A percentile compares a stretch with the other conserved stretches of the same genome.
Conservation (phyloP, 805 yeast species). For the Starmerella sp. region DNA sequence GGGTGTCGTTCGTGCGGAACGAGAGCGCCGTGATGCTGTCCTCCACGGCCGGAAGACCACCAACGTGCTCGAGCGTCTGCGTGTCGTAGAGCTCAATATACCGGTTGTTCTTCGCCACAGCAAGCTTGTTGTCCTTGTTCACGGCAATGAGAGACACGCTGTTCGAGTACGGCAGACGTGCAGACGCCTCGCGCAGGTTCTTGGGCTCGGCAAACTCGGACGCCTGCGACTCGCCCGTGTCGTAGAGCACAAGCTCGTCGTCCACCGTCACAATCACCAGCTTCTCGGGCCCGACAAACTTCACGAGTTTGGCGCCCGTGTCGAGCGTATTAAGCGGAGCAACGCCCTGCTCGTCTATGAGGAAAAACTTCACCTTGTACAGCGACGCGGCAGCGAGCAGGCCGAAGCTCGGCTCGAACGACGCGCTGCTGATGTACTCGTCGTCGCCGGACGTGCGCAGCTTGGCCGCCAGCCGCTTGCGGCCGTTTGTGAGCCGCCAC, state of each 20-base stretch:
- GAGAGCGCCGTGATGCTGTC: constrained; percentile 49
- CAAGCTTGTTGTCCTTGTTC: constrained; percentile 39
- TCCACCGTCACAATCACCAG: constrained; percentile 24
- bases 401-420: constrained; percentile 53
- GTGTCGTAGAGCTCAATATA: constrained; percentile 41
- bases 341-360: constrained; percentile 40
- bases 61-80: constrained; percentile 25
- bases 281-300: constrained; percentile 16
- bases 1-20: constrained; percentile 42
- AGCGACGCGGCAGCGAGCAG: constrained; percentile 63
- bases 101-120: constrained; percentile 56
- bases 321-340: constrained; percentile 8
- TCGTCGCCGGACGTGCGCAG: constrained; percentile 31
- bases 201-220: constrained; percentile 11
- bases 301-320: constrained; percentile 6
- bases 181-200: not conserved
- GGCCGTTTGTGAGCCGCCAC: constrained; percentile 62
- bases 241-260: constrained; percentile 22
- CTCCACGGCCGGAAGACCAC: constrained; percentile 46
- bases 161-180: constrained; percentile 35
- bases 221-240: constrained; percentile 9
- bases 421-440: constrained; percentile 63
- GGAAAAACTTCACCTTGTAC: constrained; percentile 56
- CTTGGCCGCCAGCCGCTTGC: constrained; percentile 31
- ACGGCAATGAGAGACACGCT: constrained; percentile 44